A percentile compares a stretch with the other conserved stretches of the same genome.
These are phyloP conservation scores for Heliosperma pusillum DNA, from an alignment of 148 eudicot species.

Conservation along the genomic window DNA sequence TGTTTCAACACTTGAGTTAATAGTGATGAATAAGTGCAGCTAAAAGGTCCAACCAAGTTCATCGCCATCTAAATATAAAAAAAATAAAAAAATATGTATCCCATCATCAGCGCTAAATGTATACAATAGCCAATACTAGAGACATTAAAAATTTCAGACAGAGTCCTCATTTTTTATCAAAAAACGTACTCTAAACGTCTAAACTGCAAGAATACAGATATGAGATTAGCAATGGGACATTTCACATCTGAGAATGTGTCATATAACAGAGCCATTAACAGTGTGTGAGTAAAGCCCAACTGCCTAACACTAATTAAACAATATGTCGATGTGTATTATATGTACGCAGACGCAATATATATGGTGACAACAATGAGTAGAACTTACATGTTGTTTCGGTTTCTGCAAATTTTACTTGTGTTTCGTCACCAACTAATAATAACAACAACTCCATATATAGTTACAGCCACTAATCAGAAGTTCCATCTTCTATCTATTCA, in stretches of 20 bases:
- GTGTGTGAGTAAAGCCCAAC: background rate
- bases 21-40: constrained; percentile 11
- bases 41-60: constrained; percentile 12
- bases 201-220: background rate
- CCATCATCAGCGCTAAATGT: background rate
- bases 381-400: background rate
- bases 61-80: constrained; percentile 21
- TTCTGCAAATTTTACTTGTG: background rate
- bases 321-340: no score
- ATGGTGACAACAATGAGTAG: background rate
- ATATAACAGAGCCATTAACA: background rate
- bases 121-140: background rate
- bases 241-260: background rate
- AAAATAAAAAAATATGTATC: background rate
- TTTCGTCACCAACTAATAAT: background rate
- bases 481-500: background rate
- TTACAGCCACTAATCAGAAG: background rate
- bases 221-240: background rate
- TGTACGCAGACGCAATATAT: no score
- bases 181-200: background rate
- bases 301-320: no score
- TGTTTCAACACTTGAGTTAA: constrained; percentile 3
- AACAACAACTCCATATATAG: background rate
- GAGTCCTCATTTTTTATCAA: background rate
- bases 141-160: background rate